phyloP scores from a whole-genome alignment of 176 grass and related monocot genomes.

The Triticum timopheevii region DNA sequence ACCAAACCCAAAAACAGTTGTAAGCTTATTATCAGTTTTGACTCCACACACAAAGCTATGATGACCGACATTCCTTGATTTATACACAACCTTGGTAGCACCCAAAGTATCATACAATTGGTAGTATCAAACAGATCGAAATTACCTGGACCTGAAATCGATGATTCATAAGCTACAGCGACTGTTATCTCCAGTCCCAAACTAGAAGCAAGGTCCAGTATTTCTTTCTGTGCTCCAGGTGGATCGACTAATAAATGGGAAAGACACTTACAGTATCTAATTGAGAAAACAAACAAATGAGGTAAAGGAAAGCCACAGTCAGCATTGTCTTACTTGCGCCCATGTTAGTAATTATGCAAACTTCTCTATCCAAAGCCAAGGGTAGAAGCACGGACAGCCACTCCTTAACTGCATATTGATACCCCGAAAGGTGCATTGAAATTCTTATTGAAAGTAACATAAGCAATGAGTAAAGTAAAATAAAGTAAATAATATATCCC shows the following conservation, averaged over 20 bases:
- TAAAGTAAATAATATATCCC: background rate
- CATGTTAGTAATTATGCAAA: constrained; percentile 94
- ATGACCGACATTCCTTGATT: background rate
- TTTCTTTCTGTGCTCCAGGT: constrained; percentile 76
- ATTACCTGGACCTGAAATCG: constrained; percentile 40
- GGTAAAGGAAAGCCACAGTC: constrained; percentile 20
- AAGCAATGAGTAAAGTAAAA: background rate
- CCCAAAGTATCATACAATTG: background rate
- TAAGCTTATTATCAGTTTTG: constrained; percentile 5
- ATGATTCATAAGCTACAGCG: constrained; percentile 68
- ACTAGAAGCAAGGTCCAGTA: constrained; percentile 56
- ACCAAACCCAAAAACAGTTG: constrained; percentile 14
- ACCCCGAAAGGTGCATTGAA: constrained; percentile 17
- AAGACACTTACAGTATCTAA: constrained; percentile 8
- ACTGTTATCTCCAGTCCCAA: constrained; percentile 73
- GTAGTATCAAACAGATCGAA: background rate
- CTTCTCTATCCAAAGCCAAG: constrained; percentile 65
- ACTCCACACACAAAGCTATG: background rate
- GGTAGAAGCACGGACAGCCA: constrained; percentile 92
- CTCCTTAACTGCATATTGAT: constrained; percentile 59
- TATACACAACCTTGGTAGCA: background rate
- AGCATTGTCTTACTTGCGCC: constrained; percentile 66
- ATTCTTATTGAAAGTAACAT: background rate
- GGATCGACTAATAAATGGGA: constrained; percentile 68
- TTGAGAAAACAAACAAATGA: constrained; percentile 16